Percentiles rank a stretch among this genome's conserved stretches.
Evolutionary conservation across 345 rosid genomes (phyloP).

Genomic region (Eucalyptus polyanthemos): DNA sequence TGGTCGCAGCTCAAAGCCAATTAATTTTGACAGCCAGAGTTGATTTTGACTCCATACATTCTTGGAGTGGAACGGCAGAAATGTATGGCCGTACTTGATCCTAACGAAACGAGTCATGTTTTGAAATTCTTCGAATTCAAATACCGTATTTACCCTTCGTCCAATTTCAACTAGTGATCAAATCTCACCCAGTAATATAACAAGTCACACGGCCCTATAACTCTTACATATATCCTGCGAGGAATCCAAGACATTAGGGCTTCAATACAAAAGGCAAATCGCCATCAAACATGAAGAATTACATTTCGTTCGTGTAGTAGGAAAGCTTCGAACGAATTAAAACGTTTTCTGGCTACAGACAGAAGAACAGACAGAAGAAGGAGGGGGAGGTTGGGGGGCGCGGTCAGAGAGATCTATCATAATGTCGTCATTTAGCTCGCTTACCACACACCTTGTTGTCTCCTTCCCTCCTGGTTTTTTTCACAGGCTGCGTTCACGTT

Average conservation of each 20-base stretch:
- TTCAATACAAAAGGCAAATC: too few species aligned
- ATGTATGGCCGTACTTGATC: neutral
- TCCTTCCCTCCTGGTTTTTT: neutral
- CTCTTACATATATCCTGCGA: too few species aligned
- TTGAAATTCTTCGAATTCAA: neutral
- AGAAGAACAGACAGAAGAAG: too few species aligned
- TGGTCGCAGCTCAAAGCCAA: neutral
- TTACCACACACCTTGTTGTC: neutral
- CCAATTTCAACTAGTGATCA: neutral
- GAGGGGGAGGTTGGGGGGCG: too few species aligned
- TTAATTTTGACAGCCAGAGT: neutral
- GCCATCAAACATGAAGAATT: too few species aligned
- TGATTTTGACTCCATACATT: neutral
- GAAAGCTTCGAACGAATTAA: too few species aligned
- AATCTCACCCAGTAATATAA: too few species aligned
- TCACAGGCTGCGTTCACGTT: too few species aligned
- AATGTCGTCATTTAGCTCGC: neutral
- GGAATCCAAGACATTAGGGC: too few species aligned
- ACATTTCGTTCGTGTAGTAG: too few species aligned
- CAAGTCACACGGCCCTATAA: too few species aligned
- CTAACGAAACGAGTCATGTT: neutral
- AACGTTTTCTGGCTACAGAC: too few species aligned
- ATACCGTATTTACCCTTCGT: rapidly evolving
- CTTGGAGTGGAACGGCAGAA: neutral
- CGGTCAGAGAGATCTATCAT: neutral